Percentiles rank a stretch among this genome's conserved stretches.
Conservation (phyloP, 2,329 filamentous ascomycete species). For the Exophiala lecanii-corni region DNA sequence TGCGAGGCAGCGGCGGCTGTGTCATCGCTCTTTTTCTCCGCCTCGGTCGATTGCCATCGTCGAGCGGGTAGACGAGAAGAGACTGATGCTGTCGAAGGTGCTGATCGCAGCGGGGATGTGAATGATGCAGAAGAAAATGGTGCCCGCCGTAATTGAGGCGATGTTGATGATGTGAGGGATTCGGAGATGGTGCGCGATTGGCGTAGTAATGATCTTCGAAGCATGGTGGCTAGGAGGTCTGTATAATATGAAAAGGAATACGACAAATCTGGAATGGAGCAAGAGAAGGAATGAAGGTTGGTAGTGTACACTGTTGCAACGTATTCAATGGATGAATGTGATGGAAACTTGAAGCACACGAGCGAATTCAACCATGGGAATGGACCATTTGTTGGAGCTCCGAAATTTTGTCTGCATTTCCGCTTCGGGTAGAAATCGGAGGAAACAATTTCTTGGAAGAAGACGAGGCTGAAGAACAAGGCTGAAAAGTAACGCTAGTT, state of each 20-base stretch:
- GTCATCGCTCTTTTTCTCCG: constrained; percentile 31
- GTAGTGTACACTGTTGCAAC: no score
- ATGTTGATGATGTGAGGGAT: constrained; percentile 30
- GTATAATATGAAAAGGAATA: background rate
- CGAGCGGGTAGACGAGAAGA: constrained; percentile 32
- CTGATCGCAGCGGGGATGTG: constrained; percentile 11
- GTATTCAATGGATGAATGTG: no score
- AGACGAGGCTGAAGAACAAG: no score
- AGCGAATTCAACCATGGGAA: no score
- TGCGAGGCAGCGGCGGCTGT: constrained; percentile 42
- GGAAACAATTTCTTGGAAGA: no score
- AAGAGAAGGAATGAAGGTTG: no score
- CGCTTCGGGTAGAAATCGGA: no score
- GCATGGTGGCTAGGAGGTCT: constrained; percentile 30
- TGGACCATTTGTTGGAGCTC: no score
- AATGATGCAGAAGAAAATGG: constrained; percentile 18
- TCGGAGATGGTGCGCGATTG: constrained; percentile 35
- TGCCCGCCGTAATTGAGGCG: constrained; percentile 14
- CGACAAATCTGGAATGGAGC: no score
- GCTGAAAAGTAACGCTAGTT: no score
- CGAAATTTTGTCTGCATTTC: no score
- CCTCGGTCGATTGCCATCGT: constrained; percentile 43
- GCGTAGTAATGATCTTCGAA: constrained; percentile 40
- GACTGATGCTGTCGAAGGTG: constrained; percentile 29
- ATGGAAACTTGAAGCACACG: no score